These are phyloP conservation scores for Pichia sporocuriosa DNA, from an alignment of 805 yeast genomes.

Conservation along the genomic window DNA sequence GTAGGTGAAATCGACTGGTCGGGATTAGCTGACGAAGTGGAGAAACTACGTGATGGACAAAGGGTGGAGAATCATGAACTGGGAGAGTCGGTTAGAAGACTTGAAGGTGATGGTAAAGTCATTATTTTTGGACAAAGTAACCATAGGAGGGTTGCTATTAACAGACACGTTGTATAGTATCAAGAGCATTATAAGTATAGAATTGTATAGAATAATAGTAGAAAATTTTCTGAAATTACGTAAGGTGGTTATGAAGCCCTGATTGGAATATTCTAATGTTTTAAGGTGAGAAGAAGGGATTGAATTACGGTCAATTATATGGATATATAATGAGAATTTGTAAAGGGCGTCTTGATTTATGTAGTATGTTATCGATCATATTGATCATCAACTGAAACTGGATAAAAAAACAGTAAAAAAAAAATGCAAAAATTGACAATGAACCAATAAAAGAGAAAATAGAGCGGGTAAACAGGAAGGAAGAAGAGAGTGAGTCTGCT, in stretches of 20 bases:
- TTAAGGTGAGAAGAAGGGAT: no score
- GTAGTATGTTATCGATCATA: no score
- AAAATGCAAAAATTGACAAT: no score
- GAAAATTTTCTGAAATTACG: slow-evolving; percentile 1
- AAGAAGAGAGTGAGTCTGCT: no score
- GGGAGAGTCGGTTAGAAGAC: slow-evolving; percentile 56
- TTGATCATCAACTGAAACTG: no score
- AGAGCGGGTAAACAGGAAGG: no score
- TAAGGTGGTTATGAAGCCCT: slow-evolving; percentile 1
- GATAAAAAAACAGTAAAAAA: no score
- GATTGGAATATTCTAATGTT: no score
- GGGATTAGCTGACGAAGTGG: slow-evolving; percentile 52
- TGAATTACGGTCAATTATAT: no score
- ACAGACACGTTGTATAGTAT: slow-evolving; percentile 13
- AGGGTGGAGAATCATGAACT: slow-evolving; percentile 66
- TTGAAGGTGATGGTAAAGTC: slow-evolving; percentile 66
- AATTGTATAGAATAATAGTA: background rate
- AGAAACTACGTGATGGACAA: slow-evolving; percentile 35
- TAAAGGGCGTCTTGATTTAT: no score
- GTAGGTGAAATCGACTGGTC: slow-evolving; percentile 49
- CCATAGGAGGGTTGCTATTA: slow-evolving; percentile 48
- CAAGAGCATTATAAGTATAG: background rate
- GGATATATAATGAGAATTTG: no score
- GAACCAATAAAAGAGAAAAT: no score
- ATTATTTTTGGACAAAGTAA: slow-evolving; percentile 66